These are phyloP conservation scores for Xerophyta viscosa DNA, from an alignment of 106 monocot genomes.

Conservation along the genomic window DNA sequence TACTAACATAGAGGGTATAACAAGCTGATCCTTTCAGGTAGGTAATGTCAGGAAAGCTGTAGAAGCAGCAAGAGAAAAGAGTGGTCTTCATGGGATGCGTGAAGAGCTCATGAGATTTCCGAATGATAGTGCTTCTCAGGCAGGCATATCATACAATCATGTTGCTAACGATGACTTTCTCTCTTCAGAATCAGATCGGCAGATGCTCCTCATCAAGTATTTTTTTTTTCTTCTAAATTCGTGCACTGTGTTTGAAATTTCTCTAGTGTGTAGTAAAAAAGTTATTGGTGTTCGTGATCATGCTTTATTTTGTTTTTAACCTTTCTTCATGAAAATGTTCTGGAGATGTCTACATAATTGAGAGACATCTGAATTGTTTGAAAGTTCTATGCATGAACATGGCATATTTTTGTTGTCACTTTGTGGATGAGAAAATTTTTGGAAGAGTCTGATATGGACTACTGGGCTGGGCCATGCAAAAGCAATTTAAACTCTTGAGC, in stretches of 20 bases:
- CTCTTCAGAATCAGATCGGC: slow-evolving; percentile 83
- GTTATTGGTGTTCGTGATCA: slow-evolving; percentile 1
- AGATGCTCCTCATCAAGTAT: slow-evolving; percentile 80
- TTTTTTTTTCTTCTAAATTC: neutral
- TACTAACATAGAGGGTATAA: no score
- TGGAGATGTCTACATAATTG: no score
- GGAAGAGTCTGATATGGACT: no score
- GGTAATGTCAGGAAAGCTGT: slow-evolving; percentile 52
- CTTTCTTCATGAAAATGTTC: no score
- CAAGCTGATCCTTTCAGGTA: slow-evolving; percentile 53
- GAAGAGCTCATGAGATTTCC: slow-evolving; percentile 49
- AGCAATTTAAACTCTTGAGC: no score
- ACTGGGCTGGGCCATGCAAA: no score
- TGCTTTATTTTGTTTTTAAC: no score
- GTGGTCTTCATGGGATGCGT: slow-evolving; percentile 20
- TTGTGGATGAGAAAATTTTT: no score
- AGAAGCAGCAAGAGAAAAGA: slow-evolving; percentile 46
- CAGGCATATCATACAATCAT: slow-evolving; percentile 33
- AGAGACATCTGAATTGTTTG: no score
- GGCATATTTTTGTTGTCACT: no score
- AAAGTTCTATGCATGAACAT: no score
- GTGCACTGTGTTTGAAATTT: neutral
- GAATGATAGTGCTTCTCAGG: slow-evolving; percentile 25
- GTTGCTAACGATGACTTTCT: slow-evolving; percentile 67
- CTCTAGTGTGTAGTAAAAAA: no score